These are phyloP conservation scores for Rhizoctonia solani DNA, from an alignment of 1,284 basidiomycete genomes.

Conservation along the genomic window DNA sequence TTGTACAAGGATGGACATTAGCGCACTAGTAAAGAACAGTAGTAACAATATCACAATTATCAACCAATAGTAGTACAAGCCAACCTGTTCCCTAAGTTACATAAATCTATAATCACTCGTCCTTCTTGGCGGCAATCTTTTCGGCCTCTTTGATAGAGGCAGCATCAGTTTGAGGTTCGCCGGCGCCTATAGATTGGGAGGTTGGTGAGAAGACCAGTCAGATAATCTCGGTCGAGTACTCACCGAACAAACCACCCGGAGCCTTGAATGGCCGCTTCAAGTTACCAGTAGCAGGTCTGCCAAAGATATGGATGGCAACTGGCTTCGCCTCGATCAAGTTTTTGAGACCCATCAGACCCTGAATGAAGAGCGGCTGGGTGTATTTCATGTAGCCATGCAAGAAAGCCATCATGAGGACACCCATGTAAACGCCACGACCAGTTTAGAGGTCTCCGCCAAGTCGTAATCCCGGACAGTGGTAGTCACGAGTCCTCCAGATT, in stretches of 20 bases:
- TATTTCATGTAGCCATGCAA: slow-evolving; percentile 88
- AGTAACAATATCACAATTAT: slow-evolving; percentile 16
- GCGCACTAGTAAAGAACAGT: slow-evolving; percentile 3
- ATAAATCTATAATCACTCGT: slow-evolving; percentile 54
- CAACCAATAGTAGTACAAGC: slow-evolving; percentile 13
- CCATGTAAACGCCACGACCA: slow-evolving; percentile 77
- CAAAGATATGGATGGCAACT: slow-evolving; percentile 77
- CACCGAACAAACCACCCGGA: slow-evolving; percentile 67
- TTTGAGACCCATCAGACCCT: slow-evolving; percentile 88
- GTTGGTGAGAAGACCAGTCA: not conserved
- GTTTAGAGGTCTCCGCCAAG: slow-evolving; percentile 82
- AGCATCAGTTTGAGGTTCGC: slow-evolving; percentile 77
- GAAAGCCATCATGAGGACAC: slow-evolving; percentile 85
- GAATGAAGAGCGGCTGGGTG: slow-evolving; percentile 91
- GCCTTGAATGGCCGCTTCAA: slow-evolving; percentile 90
- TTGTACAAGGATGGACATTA: slow-evolving; percentile 5
- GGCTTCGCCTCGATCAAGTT: slow-evolving; percentile 82
- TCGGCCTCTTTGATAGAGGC: slow-evolving; percentile 87
- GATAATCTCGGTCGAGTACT: slow-evolving; percentile 44
- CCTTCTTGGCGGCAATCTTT: slow-evolving; percentile 80
- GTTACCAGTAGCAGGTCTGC: slow-evolving; percentile 79
- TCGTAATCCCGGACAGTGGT: slow-evolving; percentile 96
- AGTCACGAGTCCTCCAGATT: slow-evolving; percentile 81
- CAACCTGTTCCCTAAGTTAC: not conserved
- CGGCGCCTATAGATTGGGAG: slow-evolving; percentile 46